Evolutionary conservation across 2,329 filamentous ascomycete species (phyloP), one percentile per base, ranked within the genome.

Genomic region (Leptographium procerum): DNA sequence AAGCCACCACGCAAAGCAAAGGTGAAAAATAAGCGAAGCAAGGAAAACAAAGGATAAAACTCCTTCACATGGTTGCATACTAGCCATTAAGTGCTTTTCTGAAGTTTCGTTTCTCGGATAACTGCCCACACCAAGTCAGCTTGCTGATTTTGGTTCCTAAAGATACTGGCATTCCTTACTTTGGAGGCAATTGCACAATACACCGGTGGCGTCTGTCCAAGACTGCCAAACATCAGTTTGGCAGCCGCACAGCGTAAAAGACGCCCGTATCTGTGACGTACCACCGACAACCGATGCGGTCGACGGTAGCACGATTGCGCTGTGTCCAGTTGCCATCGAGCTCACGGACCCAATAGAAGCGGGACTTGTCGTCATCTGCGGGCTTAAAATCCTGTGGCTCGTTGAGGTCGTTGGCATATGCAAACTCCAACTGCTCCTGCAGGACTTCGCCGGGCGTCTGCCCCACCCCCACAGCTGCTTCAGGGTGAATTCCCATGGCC

Each of bases 341-440:
- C 70, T 86, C 82, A 59, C 81, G 78, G 64, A 79, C 76, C 72
- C 77, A 81, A 71, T 85, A 86, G 72, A 81, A 79, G 61, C 82
- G 80, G 51, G 74, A 75, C 45, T 79, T 77, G 69, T 84, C 78
- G 62, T 82, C 77, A 65, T 85, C 82, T 24, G 76, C 75, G 2
- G 83, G 83, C 69, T 83, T 81, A 67, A 85, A 82, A 64, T 84
- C 81, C 72, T 85, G 82, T 19, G 79, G 76, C 68, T 82, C 77
- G 63, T 78, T 75, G 63, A 79, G 71, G 63, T 74, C 73, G 67
- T 78, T 79, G 62, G 71, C 68, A 60, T 75, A 66, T n/a, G 78
- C 76, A 62, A 78, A 75, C 64, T 78, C 70, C 51, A 75, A 68
- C 66, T 79, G 76, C 59, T 77, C 73, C 24, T 75, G 66, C 36